A percentile compares a stretch with the other conserved stretches of the same genome.
These are phyloP conservation scores for Sapria himalayana DNA, from an alignment of 345 rosid genomes.

Conservation along the genomic window DNA sequence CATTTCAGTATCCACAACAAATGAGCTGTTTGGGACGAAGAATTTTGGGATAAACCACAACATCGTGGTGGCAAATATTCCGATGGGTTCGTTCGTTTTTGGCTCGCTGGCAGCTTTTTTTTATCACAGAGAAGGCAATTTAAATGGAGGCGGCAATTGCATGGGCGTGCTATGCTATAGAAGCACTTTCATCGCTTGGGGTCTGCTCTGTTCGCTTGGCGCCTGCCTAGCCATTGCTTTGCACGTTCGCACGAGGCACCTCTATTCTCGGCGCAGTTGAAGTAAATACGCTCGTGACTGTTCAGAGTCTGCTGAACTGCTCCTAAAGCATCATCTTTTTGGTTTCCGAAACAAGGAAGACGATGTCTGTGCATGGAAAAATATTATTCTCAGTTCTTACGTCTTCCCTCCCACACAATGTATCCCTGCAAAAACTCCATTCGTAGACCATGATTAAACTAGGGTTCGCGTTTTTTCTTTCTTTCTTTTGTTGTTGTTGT, in stretches of 20 bases:
- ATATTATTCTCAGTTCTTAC: no score
- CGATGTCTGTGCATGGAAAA: no score
- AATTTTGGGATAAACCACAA: conserved; percentile 76
- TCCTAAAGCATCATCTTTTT: no score
- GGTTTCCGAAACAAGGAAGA: no score
- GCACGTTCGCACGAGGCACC: conserved; percentile 28
- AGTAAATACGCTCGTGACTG: no score
- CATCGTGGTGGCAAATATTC: conserved; percentile 52
- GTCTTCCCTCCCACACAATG: no score
- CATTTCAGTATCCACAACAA: conserved; percentile 42
- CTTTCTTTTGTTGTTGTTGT: no score
- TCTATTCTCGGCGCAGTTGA: no score
- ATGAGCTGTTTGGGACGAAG: conserved; percentile 56
- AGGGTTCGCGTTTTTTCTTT: no score
- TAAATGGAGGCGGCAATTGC: conserved; percentile 27
- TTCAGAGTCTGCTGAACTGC: no score
- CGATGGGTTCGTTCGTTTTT: conserved; percentile 54
- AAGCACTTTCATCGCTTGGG: conserved; percentile 52
- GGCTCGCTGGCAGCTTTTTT: conserved; percentile 52
- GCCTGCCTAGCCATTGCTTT: conserved; percentile 30
- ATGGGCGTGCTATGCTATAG: conserved; percentile 45
- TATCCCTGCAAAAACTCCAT: no score
- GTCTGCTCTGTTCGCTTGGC: conserved; percentile 33
- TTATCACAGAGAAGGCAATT: conserved; percentile 22
- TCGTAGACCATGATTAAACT: no score